Evolutionary conservation across 306 rosid genomes (phyloP).

Genomic region (Quercus dentata): DNA sequence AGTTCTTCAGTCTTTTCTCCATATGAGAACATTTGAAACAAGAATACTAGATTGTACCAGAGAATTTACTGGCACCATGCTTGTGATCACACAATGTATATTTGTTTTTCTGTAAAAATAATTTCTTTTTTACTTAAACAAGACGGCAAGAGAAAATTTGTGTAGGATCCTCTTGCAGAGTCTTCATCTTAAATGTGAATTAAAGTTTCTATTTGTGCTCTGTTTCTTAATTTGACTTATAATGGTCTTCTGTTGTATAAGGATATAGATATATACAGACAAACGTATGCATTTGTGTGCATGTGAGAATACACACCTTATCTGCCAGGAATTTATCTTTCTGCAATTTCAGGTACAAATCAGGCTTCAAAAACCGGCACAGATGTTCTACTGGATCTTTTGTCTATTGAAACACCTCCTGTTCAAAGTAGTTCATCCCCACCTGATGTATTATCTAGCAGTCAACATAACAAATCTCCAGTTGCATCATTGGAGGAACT

Average conservation of each 20-base stretch:
- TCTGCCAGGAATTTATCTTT: background rate
- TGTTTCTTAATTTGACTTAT: background rate
- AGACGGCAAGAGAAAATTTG: background rate
- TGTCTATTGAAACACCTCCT: constrained; percentile 62
- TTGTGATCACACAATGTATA: background rate
- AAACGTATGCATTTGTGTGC: background rate
- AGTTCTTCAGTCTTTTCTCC: no score
- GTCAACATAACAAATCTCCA: constrained; percentile 46
- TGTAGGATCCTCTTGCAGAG: background rate
- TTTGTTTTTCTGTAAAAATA: no score
- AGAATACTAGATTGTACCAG: background rate
- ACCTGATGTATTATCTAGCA: constrained; percentile 50
- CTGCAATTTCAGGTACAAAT: constrained; percentile 42
- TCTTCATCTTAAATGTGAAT: background rate
- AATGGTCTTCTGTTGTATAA: background rate
- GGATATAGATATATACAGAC: background rate
- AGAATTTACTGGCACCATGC: background rate
- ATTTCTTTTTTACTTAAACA: background rate
- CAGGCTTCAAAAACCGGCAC: constrained; percentile 63
- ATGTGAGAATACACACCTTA: background rate
- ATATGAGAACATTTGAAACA: background rate
- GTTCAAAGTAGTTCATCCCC: constrained; percentile 44
- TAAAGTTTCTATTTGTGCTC: background rate
- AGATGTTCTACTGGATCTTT: constrained; percentile 76
- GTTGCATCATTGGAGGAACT: constrained; percentile 64